phyloP scores from a whole-genome alignment of 768 basidiomycete species.

The Hydnomerulius pinastri region DNA sequence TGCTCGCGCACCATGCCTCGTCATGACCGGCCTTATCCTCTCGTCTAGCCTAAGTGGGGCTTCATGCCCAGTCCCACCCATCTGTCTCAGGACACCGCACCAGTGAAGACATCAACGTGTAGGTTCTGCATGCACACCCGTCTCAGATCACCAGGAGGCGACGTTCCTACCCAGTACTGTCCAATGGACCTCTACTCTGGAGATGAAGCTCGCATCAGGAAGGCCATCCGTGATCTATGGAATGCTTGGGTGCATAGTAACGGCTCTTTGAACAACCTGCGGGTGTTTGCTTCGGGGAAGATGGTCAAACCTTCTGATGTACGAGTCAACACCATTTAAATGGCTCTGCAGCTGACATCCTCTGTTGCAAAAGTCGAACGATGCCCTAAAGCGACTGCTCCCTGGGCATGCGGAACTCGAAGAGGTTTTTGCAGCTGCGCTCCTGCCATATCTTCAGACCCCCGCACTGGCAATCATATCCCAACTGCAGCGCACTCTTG shows the following conservation, averaged over 20 bases:
- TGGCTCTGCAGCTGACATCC: conserved; percentile 5
- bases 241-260: conserved; percentile 65
- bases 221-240: conserved; percentile 73
- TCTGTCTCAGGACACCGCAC: conserved; percentile 58
- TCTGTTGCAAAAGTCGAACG: conserved; percentile 6
- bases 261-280: conserved; percentile 78
- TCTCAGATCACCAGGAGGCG: conserved; percentile 40
- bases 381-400: conserved; percentile 16
- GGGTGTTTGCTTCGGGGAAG: conserved; percentile 72
- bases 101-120: conserved; percentile 72
- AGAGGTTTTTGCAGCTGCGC: conserved; percentile 48
- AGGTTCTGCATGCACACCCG: conserved; percentile 90
- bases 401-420: conserved; percentile 36
- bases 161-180: conserved; percentile 59
- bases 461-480: conserved; percentile 57
- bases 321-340: conserved; percentile 19
- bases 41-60: conserved; percentile 90
- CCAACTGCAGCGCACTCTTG: conserved; percentile 72
- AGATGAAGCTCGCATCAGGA: conserved; percentile 56
- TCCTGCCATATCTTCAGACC: conserved; percentile 50
- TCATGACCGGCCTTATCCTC: conserved; percentile 1
- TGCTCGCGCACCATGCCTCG: background rate
- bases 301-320: conserved; percentile 61
- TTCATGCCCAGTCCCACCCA: conserved; percentile 72
- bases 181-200: conserved; percentile 90